Percentiles rank a stretch among this genome's conserved stretches.
phyloP scores from a whole-genome alignment of 345 rosid genomes.

The Hibiscus syriacus region DNA sequence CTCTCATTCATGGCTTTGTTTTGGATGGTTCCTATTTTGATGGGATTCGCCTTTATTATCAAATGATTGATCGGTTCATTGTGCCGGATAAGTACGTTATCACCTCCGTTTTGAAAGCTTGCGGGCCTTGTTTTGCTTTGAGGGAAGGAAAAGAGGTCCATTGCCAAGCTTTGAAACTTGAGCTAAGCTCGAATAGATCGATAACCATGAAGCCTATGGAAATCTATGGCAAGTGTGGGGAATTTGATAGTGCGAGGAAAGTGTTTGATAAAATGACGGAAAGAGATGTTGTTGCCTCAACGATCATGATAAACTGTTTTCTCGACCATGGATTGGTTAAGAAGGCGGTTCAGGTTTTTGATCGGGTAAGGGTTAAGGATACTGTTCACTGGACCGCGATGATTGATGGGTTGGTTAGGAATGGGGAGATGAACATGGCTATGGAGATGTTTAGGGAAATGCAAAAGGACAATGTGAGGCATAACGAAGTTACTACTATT shows the following conservation, averaged over 20 bases:
- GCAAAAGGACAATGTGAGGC: constrained; percentile 40
- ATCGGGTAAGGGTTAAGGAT: constrained; percentile 37
- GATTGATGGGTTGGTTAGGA: constrained; percentile 58
- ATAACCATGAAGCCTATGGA: constrained; percentile 40
- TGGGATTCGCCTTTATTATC: constrained; percentile 37
- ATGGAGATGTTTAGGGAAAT: constrained; percentile 47
- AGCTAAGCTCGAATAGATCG: constrained; percentile 37
- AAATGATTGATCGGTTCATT: constrained; percentile 30
- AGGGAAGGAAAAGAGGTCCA: constrained; percentile 40
- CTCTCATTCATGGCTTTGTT: constrained; percentile 47
- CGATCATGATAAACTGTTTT: constrained; percentile 36
- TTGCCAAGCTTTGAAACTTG: constrained; percentile 48
- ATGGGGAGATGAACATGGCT: constrained; percentile 51
- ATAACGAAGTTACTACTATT: constrained; percentile 54
- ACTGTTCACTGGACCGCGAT: constrained; percentile 65
- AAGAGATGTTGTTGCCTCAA: constrained; percentile 45
- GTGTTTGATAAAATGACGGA: constrained; percentile 54
- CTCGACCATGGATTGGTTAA: constrained; percentile 34
- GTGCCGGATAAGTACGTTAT: constrained; percentile 44
- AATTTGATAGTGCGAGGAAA: constrained; percentile 29
- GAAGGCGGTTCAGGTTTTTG: constrained; percentile 34
- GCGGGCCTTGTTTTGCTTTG: constrained; percentile 22
- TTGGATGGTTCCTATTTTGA: constrained; percentile 27
- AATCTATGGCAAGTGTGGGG: constrained; percentile 36
- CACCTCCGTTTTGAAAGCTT: constrained; percentile 47